Percentiles rank a stretch among this genome's conserved stretches.
phyloP scores from a whole-genome alignment of 2,329 filamentous ascomycete genomes.

The Coleophoma cylindrospora region DNA sequence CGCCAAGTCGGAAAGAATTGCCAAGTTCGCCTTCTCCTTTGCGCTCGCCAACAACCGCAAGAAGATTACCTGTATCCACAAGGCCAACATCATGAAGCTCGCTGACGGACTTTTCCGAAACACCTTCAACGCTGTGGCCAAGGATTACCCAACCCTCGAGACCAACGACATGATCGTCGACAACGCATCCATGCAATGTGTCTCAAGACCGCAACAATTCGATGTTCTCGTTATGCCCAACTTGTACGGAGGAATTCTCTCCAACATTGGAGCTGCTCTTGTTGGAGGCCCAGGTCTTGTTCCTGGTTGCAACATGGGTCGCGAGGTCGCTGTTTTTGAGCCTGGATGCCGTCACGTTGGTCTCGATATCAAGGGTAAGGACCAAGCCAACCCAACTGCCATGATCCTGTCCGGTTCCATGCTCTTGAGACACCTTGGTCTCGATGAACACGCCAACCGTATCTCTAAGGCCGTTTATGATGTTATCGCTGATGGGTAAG shows the following conservation, averaged over 20 bases:
- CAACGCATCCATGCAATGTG: conserved; percentile 99
- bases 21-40: conserved; percentile 97
- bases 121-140: conserved; percentile 89
- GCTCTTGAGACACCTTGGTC: conserved; percentile 93
- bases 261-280: conserved; percentile 96
- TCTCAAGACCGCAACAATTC: conserved; percentile 94
- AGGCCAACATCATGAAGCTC: conserved; percentile 99
- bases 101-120: conserved; percentile 98
- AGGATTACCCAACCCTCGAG: conserved; percentile 94
- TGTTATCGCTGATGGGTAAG: conserved; percentile 85
- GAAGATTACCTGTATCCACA: conserved; percentile 99
- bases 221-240: conserved; percentile 99
- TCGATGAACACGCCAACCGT: conserved; percentile 97
- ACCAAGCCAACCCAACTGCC: conserved; percentile 97
- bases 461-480: conserved; percentile 81
- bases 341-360: conserved; percentile 98
- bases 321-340: conserved; percentile 97
- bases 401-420: conserved; percentile 93
- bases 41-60: conserved; percentile 97
- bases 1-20: conserved; percentile 97
- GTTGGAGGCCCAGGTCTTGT: conserved; percentile 97
- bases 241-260: conserved; percentile 96
- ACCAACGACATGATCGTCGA: conserved; percentile 99
- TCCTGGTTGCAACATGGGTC: conserved; percentile 98
- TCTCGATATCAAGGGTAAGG: conserved; percentile 99